Percentiles rank a stretch among this genome's conserved stretches.
Evolutionary conservation across 495 filamentous ascomycete genomes (phyloP).

Genomic region (Venustampulla echinocandica): DNA sequence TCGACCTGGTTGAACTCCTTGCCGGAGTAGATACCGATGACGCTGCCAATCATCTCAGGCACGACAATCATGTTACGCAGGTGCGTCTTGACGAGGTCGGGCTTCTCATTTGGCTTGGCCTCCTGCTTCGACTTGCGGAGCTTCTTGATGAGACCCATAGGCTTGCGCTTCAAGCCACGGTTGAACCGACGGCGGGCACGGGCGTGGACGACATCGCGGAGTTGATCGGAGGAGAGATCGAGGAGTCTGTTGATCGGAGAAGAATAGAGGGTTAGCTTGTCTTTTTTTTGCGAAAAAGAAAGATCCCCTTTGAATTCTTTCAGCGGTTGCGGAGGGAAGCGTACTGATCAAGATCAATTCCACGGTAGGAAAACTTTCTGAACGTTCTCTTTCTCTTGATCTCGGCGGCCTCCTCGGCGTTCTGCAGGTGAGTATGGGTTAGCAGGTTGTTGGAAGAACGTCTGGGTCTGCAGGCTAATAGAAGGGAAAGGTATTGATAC

Average conservation of each 20-base stretch:
- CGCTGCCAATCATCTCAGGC: constrained; percentile 97
- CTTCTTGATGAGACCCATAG: constrained; percentile 99
- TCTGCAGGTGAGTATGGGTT: constrained; percentile 44
- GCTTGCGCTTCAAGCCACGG: constrained; percentile 98
- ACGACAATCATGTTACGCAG: constrained; percentile 99
- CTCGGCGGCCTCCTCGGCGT: constrained; percentile 94
- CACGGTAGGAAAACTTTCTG: constrained; percentile 99
- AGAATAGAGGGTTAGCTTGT: constrained; percentile 32
- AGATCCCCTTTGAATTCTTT: constrained; percentile 29
- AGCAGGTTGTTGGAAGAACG: constrained; percentile 24
- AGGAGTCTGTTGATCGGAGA: constrained; percentile 60
- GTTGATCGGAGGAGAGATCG: constrained; percentile 95
- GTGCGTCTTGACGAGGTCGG: constrained; percentile 96
- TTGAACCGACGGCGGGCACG: constrained; percentile 98
- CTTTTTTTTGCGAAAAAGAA: constrained; percentile 6
- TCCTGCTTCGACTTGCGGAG: constrained; percentile 99
- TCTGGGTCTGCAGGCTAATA: not conserved
- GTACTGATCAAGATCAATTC: constrained; percentile 98
- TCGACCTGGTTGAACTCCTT: constrained; percentile 99
- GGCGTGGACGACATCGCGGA: constrained; percentile 98
- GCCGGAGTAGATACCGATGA: constrained; percentile 97
- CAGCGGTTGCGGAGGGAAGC: constrained; percentile 29
- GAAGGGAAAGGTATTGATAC: constrained; percentile 30
- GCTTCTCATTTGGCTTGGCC: constrained; percentile 99
- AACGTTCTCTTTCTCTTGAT: constrained; percentile 99